Evolutionary conservation across 2,329 filamentous ascomycete genomes (phyloP), one percentile per base, ranked within the genome.

Genomic region (Diaporthe humulicola): DNA sequence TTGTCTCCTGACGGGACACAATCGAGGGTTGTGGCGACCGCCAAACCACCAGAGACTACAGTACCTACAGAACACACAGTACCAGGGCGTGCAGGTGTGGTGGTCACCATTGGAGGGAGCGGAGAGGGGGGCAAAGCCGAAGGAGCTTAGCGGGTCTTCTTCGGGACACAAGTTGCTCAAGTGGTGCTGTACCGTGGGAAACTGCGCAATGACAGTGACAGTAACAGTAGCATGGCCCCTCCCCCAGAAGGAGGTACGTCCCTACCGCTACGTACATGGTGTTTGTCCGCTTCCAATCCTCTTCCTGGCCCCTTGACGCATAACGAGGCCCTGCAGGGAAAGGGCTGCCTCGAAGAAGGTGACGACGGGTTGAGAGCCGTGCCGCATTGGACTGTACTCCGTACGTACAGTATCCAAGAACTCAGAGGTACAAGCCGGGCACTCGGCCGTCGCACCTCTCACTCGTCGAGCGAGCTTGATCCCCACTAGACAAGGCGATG

Each of bases 81-180:
- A 54, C 38, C 30, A 14, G 48, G 42, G 64, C 40, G 48, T 69
- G 64, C 30, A 38, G 64, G 64, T 54, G n/a, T 25, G 64, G 33
- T 28, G 48, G 64, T 54, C 48, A 69, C 45, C n/a, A 54, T 54
- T 69, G 64, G 64, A 40, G 25, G 64, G 30, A 25, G 40, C 8
- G 22, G 22, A 30, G 25, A 14, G 19, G 45, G 64, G 48, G 64
- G 64, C 64, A 54, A 64, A 48, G 64, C 45, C 64, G 48, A 40
- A 69, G 64, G 64, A 69, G 64, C 64, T 54, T 69, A 69, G 64
- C 64, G 64, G 64, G 48, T 54, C 64, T 50, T 69, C 64, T 69
- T 69, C 64, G 64, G 64, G 64, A 52, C 64, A 69, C 48, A 54
- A 69, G 45, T 54, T 69, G 33, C 48, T 52, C 48, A 22, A 40